Base-by-base conservation (phyloP, 768 basidiomycete species). In the Galerina marginata region DNA sequence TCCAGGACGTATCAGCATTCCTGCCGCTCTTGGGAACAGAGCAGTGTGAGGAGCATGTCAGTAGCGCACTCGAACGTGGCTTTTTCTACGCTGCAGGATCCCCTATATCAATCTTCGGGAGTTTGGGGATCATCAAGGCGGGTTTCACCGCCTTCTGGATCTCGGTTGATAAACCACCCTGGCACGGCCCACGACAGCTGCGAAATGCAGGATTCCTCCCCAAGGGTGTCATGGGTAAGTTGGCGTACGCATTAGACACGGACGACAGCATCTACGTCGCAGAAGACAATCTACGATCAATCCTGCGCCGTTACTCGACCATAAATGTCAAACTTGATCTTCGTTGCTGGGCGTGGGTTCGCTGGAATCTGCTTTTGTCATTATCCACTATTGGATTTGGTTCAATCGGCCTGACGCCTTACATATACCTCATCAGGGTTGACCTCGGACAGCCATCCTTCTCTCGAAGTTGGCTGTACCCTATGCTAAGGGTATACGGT, bases 21-120 rank as follows among this genome's bases (percentile, higher is more conserved):
- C 16, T 47, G 6, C 46, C 46, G 10, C 46, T 47, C 46, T 47
- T 47, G 16, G 46, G 46, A 16, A 47, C 46, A 47, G 46, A 47
- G 46, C 46, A 47, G 20, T 47, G 46, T 47, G 46, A 47, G 23
- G 46, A 47, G 4, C 46, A 47, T 47, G 46, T 47, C 46, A 47
- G n/a, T 11, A 47, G 16, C 46, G 10, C 16, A 6, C 23, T 47
- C 20, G 46, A 47, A 12, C 46, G 46, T 20, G 46, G 46, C 15
- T 47, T 15, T 20, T 26, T 47, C 23, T 47, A 47, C 20, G 46
- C 46, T 47, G 46, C 46, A 5, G 46, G 46, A 25, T 12, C 46
- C 15, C 46, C 46, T 14, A 47, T 47, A 26, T 47, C 29, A 7
- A 33, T 33, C 29, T 33, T 33, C 29, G 29, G 29, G 29, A 33